Base-by-base conservation (phyloP, 371 early-diverging fungal genomes). In the Capniomyces stellatus region DNA sequence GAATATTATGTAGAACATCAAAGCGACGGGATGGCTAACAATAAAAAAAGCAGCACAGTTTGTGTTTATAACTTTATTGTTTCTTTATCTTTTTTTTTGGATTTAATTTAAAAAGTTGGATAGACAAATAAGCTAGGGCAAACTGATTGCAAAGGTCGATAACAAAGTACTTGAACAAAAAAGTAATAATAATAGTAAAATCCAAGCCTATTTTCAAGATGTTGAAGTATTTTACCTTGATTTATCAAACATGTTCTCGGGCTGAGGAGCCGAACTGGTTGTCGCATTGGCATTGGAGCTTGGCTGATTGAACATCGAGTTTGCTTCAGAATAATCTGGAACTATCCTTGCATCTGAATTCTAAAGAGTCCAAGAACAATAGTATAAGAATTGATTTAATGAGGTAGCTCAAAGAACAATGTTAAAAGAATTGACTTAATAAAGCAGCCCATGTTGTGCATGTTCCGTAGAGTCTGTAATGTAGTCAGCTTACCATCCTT, bases 1-100 rank as follows among this genome's bases (percentile, higher is more conserved):
- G 73, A 96, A 96, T 18, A 81, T 64, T 39, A 90, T 69, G 65
- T 90, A 90, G 67, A 92, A 94, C 47, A 90, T 68, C 3, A 95
- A 79, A 27, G 89, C 91, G 10, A 82, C 64, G 1, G 97, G 97
- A 63, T 96, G 97, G 60, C 88, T 87, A 8, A 63, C 63, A 28
- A 57, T 61, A 29, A n/a, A n/a, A n/a, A n/a, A n/a, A 60, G 62
- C 51, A 63, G 60, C 60, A 66, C 59, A 57, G 61, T 66, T 22
- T 42, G 29, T n/a, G 19, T 46, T 23, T 4, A 46, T 46, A 10
- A n/a, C n/a, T 4, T 23, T 46, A 46, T 46, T 23, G 21, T 46
- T 19, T 46, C 13, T 46, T 46, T 23, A 10, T 12, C n/a, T 23
- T 46, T 23, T 46, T 46, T 10, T 46, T 10, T 40, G 19, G 40